Conservation (phyloP, 2,329 filamentous ascomycete species). For the Colletotrichum sp. region DNA sequence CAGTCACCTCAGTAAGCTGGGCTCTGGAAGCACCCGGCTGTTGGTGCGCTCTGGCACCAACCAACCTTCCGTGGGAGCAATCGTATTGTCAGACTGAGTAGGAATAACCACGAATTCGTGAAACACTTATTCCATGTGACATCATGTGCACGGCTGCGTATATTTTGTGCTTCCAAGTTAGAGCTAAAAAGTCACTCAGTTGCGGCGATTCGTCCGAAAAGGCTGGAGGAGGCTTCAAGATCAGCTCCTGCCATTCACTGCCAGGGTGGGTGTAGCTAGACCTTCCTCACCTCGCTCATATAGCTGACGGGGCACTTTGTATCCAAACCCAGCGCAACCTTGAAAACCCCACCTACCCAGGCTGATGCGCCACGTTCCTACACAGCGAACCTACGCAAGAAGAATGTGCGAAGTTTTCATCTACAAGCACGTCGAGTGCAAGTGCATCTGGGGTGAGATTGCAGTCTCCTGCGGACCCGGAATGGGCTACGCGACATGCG, state of each 20-base stretch:
- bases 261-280: neutral
- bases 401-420: conserved; percentile 55
- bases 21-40: neutral
- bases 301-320: neutral
- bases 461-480: conserved; percentile 51
- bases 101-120: neutral
- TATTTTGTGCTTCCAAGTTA: neutral
- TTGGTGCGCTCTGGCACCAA: neutral
- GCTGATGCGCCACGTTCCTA: neutral
- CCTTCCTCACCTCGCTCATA: neutral
- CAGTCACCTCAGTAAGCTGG: conserved; percentile 31
- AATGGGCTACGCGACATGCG: conserved; percentile 56
- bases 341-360: neutral
- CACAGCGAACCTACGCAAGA: neutral
- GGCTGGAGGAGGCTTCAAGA: neutral
- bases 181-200: neutral
- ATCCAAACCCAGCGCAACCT: neutral
- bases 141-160: neutral
- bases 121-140: neutral
- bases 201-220: neutral
- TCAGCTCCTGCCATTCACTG: neutral
- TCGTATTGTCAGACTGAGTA: neutral
- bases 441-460: conserved; percentile 58
- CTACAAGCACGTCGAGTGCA: conserved; percentile 54
- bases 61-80: neutral